Base-by-base conservation (phyloP, 2,329 filamentous ascomycete species). In the Fusarium torreyae region DNA sequence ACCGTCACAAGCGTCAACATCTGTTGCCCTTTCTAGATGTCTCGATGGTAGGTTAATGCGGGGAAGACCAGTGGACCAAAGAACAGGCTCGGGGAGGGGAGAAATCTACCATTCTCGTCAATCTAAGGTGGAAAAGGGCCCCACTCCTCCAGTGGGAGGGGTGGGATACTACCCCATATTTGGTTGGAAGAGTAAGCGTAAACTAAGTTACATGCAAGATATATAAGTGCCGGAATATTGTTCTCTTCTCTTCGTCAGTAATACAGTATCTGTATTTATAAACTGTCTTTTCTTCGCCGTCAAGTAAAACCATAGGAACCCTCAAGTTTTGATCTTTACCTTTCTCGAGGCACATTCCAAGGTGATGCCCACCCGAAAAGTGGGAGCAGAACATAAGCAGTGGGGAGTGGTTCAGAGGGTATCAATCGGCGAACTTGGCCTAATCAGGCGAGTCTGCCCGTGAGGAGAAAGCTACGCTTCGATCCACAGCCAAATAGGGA, bases 1-100 rank as follows among this genome's bases (percentile, higher is more conserved):
- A 18, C 42, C 54, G 42, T 66, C 60, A 53, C 43, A 24, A n/a
- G 48, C 40, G 18, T 58, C 20, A 42, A 17, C 20, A 6, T 49
- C n/a, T 42, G 50, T 61, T 61, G 46, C 48, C 62, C 51, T 28
- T 65, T 66, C 46, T 22, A 66, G 63, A 55, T 66, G 48, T 38
- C 13, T 65, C 36, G 24, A 60, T 63, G 60, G 63, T 26, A 61
- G 36, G 61, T 60, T 40, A 28, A 55, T 54, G 62, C 63, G 63
- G 62, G 63, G 63, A 65, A 65, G 36, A 38, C 9, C 24, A 26
- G 11, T 44, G 8, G 17, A n/a, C 26, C 15, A 22, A 24, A 24
- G 8, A 58, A 46, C 52, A 39, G 31, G 39, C 24, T 43, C 10
- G 28, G 28, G 28, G 10, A 31, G 4, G 28, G 28, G 48, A 52